phyloP scores from a whole-genome alignment of 1,284 basidiomycete genomes.

The Melampsora larici-populina region DNA sequence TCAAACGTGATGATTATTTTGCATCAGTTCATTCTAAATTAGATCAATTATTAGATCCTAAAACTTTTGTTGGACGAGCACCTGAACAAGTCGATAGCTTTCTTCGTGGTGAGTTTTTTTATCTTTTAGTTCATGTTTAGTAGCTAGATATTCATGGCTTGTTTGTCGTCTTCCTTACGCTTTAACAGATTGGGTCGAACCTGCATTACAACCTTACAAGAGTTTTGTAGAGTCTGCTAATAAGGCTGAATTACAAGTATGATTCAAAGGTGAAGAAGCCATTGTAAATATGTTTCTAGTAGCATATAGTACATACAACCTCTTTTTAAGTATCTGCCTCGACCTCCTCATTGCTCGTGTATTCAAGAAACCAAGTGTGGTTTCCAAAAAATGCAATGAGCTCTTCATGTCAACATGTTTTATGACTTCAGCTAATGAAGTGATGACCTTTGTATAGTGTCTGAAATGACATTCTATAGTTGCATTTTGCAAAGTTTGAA shows the following conservation, averaged over 20 bases:
- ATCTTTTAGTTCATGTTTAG: slow-evolving; percentile 44
- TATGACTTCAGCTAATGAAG: too few relatives aligned
- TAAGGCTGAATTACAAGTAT: slow-evolving; percentile 60
- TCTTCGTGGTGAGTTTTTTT: slow-evolving; percentile 51
- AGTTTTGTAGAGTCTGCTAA: slow-evolving; percentile 64
- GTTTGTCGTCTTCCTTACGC: background rate
- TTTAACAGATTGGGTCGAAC: slow-evolving; percentile 78
- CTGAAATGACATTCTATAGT: too few relatives aligned
- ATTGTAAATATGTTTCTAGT: too few relatives aligned
- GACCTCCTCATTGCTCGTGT: too few relatives aligned
- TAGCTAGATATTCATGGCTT: slow-evolving; percentile 48
- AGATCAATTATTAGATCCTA: slow-evolving; percentile 65
- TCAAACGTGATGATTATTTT: slow-evolving; percentile 68
- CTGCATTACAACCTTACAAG: slow-evolving; percentile 69
- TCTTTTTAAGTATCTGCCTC: background rate
- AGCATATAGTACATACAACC: background rate
- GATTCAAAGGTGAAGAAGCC: slow-evolving; percentile 29
- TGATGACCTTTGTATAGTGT: too few relatives aligned
- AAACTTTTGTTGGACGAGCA: slow-evolving; percentile 82
- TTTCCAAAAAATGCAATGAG: too few relatives aligned
- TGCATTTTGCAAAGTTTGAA: too few relatives aligned
- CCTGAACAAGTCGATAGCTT: slow-evolving; percentile 80
- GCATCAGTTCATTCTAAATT: slow-evolving; percentile 59
- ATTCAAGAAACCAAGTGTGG: too few relatives aligned
- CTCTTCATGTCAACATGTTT: too few relatives aligned